phyloP scores from a whole-genome alignment of 306 rosid species.

The Trifolium dubium region DNA sequence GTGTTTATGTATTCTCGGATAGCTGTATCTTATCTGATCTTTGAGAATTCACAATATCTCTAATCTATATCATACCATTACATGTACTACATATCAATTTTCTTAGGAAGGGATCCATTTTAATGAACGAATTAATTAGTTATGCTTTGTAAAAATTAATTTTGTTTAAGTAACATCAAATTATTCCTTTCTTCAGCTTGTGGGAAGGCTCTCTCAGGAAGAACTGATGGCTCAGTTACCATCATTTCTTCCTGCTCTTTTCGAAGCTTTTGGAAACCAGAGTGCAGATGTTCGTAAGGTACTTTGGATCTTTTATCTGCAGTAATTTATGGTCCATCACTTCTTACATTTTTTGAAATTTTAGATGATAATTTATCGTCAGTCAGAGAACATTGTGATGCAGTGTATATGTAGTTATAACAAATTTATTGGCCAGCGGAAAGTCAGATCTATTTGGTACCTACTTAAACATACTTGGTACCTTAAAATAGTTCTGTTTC shows the following conservation, averaged over 20 bases:
- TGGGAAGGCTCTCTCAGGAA: conserved; percentile 87
- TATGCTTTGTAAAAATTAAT: conserved; percentile 30
- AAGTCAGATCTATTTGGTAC: conserved; percentile 8
- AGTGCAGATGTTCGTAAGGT: conserved; percentile 99
- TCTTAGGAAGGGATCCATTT: conserved; percentile 11
- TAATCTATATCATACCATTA: conserved; percentile 4
- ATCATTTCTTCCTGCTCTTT: conserved; percentile 91
- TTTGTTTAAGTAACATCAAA: conserved; percentile 11
- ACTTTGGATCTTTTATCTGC: conserved; percentile 30
- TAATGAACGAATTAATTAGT: conserved; percentile 14
- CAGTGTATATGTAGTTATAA: background rate
- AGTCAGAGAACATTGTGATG: conserved; percentile 14
- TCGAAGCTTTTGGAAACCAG: conserved; percentile 94
- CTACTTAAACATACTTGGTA: conserved; percentile 1
- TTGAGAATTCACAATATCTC: conserved; percentile 23
- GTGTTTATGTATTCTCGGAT: conserved; percentile 11
- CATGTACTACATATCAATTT: conserved; percentile 21
- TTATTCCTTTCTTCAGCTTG: conserved; percentile 66
- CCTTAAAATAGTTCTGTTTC: conserved; percentile 16
- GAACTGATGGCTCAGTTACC: conserved; percentile 90
- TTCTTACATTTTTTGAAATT: conserved; percentile 10
- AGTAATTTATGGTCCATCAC: conserved; percentile 27
- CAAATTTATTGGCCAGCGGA: conserved; percentile 1
- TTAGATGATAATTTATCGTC: background rate
- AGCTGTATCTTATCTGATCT: background rate